These are phyloP conservation scores for Neophaeococcomyces mojaviensis DNA, from an alignment of 2,329 filamentous ascomycete species.

Conservation along the genomic window DNA sequence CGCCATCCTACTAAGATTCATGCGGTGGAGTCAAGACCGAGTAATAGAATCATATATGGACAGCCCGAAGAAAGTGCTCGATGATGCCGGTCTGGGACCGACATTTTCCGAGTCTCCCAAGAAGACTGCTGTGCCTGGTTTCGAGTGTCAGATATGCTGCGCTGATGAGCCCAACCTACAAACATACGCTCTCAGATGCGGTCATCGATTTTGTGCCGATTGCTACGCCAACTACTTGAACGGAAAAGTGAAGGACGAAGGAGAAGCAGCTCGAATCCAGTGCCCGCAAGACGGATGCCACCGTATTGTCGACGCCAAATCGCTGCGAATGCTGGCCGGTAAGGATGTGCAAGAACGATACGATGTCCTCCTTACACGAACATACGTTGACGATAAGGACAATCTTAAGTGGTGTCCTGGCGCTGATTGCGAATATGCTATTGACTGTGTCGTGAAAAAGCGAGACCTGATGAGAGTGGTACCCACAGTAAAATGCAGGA, in stretches of 20 bases:
- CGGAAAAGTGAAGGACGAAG: slow-evolving; percentile 92
- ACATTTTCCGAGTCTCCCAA: slow-evolving; percentile 55
- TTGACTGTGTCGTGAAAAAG: slow-evolving; percentile 82
- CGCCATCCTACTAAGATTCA: slow-evolving; percentile 80
- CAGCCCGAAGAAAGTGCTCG: slow-evolving; percentile 66
- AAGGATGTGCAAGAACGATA: slow-evolving; percentile 59
- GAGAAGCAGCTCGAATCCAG: slow-evolving; percentile 88
- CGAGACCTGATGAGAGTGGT: slow-evolving; percentile 79
- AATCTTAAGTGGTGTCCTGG: slow-evolving; percentile 96
- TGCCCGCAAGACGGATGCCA: slow-evolving; percentile 84
- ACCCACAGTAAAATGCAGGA: slow-evolving; percentile 79
- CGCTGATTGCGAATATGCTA: slow-evolving; percentile 89
- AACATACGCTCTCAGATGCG: slow-evolving; percentile 91
- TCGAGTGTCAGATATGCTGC: slow-evolving; percentile 92
- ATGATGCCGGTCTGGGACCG: slow-evolving; percentile 72
- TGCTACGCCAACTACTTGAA: slow-evolving; percentile 87
- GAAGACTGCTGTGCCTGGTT: slow-evolving; percentile 64
- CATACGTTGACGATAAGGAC: slow-evolving; percentile 95
- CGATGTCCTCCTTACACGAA: slow-evolving; percentile 76
- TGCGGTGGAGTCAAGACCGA: slow-evolving; percentile 93
- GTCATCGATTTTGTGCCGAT: slow-evolving; percentile 83
- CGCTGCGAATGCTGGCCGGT: slow-evolving; percentile 67
- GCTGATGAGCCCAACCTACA: slow-evolving; percentile 71
- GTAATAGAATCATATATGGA: slow-evolving; percentile 97
- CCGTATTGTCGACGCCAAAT: slow-evolving; percentile 83